phyloP scores from a whole-genome alignment of 176 grass and related monocot species.

The Lolium perenne region DNA sequence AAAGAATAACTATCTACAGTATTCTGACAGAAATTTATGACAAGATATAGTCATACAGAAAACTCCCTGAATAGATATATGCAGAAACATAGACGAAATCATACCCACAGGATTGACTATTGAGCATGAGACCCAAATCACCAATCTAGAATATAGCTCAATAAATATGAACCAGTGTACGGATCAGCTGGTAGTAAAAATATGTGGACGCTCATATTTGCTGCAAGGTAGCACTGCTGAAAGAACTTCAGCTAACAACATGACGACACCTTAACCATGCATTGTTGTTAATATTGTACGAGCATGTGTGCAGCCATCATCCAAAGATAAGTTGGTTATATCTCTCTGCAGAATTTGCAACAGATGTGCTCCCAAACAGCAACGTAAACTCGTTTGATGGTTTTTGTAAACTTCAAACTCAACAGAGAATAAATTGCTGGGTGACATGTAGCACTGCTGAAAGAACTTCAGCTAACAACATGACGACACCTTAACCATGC shows the following conservation, averaged over 20 bases:
- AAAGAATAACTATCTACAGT: constrained; percentile 6
- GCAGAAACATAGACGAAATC: not conserved
- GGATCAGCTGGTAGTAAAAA: constrained; percentile 7
- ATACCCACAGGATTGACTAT: not conserved
- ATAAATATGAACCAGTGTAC: constrained; percentile 24
- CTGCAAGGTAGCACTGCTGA: constrained; percentile 7
- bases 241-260: not conserved
- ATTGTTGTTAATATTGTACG: constrained; percentile 2
- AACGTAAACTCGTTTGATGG: not conserved
- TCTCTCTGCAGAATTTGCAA: constrained; percentile 16
- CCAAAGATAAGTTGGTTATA: constrained; percentile 12
- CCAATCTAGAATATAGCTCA: not conserved
- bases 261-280: not conserved
- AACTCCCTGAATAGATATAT: constrained; percentile 7
- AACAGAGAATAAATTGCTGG: not conserved
- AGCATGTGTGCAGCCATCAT: not conserved
- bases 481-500: not conserved
- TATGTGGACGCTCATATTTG: constrained; percentile 6
- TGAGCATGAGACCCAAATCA: not conserved
- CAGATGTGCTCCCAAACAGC: not conserved
- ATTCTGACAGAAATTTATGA: not conserved
- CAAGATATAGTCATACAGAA: not conserved
- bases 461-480: not conserved
- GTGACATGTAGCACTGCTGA: constrained; percentile 3
- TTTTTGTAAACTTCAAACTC: constrained; percentile 30